phyloP scores from a whole-genome alignment of 2,329 filamentous ascomycete species.

The Phialophora chinensis region DNA sequence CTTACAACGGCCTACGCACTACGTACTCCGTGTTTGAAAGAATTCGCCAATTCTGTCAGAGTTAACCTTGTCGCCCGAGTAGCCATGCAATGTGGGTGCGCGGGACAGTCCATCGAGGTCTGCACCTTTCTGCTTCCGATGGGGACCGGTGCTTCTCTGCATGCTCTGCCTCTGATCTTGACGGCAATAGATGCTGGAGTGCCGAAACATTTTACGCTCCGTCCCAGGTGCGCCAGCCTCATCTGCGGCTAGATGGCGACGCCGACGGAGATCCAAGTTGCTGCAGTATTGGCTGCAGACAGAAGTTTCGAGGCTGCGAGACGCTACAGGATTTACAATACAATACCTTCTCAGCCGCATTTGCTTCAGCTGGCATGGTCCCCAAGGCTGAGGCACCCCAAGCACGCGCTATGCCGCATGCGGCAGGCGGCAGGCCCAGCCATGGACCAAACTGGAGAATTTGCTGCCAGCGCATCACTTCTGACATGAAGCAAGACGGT shows the following conservation, averaged over 20 bases:
- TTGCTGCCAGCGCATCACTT: slow-evolving; percentile 5
- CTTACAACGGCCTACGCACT: too few species aligned
- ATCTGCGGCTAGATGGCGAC: not conserved
- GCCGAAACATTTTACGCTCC: not conserved
- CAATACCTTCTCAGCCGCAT: slow-evolving; percentile 1
- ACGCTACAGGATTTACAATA: not conserved
- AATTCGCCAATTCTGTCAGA: too few species aligned
- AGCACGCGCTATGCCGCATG: not conserved
- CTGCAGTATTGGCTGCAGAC: not conserved
- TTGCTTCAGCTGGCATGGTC: not conserved
- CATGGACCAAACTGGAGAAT: not conserved
- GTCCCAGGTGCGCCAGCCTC: not conserved
- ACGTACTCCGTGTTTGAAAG: too few species aligned
- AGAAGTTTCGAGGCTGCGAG: not conserved
- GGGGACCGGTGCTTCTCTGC: not conserved
- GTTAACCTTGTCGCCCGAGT: too few species aligned
- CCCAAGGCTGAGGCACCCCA: not conserved
- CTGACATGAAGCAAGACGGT: not conserved
- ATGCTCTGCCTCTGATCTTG: not conserved
- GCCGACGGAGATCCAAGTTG: not conserved
- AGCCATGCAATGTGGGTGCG: not conserved
- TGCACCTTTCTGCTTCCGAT: not conserved
- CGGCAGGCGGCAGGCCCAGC: not conserved
- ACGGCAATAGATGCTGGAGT: not conserved
- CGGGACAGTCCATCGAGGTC: not conserved